Evolutionary conservation across 257 asterid species (phyloP).

Genomic region (Galeopsis tetrahit): DNA sequence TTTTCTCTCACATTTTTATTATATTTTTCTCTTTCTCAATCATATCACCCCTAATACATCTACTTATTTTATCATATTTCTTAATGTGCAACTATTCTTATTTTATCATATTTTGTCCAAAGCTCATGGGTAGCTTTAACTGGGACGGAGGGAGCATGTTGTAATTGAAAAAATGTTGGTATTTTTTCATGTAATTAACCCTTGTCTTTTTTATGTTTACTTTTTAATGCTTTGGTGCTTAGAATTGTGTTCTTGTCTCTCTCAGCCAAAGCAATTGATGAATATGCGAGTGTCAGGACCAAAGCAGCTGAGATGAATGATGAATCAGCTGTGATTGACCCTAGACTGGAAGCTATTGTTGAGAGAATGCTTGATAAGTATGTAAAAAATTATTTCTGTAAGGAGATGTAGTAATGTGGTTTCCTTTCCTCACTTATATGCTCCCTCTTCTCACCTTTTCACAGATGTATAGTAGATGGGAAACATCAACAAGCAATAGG

Average conservation of each 20-base stretch:
- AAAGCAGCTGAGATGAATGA: constrained; percentile 80
- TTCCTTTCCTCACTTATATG: not conserved
- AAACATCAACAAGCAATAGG: constrained; percentile 93
- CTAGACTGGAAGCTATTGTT: constrained; percentile 91
- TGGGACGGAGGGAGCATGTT: no score
- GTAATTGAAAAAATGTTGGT: no score
- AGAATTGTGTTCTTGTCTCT: constrained; percentile 34
- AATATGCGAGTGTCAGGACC: constrained; percentile 79
- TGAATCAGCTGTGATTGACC: constrained; percentile 66
- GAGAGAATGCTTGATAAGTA: constrained; percentile 98
- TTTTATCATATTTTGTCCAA: no score
- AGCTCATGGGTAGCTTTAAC: no score
- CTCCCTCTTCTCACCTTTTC: not conserved
- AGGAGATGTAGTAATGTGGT: constrained; percentile 15
- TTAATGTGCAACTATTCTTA: no score
- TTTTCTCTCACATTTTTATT: no score
- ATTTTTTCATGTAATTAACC: no score
- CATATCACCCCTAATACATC: no score
- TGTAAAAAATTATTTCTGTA: constrained; percentile 28
- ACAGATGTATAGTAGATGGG: constrained; percentile 87
- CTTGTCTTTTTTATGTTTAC: no score
- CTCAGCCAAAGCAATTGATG: constrained; percentile 94
- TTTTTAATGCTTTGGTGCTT: constrained; percentile 27
- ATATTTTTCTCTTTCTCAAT: no score
- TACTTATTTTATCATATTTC: no score